A percentile compares a stretch with the other conserved stretches of the same genome.
Conservation (phyloP, 305 asterid genomes). For the Lippia alba region DNA sequence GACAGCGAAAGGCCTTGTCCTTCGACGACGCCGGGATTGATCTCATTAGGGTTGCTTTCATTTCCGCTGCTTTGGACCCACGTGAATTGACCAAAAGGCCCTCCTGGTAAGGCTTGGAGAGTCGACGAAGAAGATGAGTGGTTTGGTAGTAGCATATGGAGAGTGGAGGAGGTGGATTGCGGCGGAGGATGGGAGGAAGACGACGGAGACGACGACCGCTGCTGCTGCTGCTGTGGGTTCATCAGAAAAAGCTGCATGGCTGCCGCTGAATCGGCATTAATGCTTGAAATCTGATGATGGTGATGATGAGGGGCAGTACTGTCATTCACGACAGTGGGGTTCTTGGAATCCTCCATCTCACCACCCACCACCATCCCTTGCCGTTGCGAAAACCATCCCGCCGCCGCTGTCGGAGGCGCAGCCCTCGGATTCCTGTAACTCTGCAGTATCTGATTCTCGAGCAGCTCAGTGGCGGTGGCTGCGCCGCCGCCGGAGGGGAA, state of each 20-base stretch:
- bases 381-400: constrained; percentile 62
- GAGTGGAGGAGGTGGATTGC: constrained; percentile 52
- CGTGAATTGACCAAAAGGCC: constrained; percentile 62
- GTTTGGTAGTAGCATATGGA: constrained; percentile 68
- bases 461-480: constrained; percentile 51
- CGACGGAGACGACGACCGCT: constrained; percentile 68
- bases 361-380: constrained; percentile 54
- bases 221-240: constrained; percentile 81
- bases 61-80: constrained; percentile 59
- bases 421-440: constrained; percentile 54
- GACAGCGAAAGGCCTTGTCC: constrained; percentile 88
- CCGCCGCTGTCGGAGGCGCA: constrained; percentile 34
- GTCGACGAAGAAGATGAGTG: constrained; percentile 49
- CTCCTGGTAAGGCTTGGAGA: constrained; percentile 57
- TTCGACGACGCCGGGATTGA: constrained; percentile 53
- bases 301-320: constrained; percentile 33
- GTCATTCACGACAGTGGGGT: constrained; percentile 34
- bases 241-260: constrained; percentile 97
- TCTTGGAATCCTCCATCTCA: constrained; percentile 47
- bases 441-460: constrained; percentile 62
- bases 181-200: constrained; percentile 48
- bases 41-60: constrained; percentile 54
- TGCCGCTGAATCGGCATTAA: constrained; percentile 71
- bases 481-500: constrained; percentile 58
- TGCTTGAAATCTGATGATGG: constrained; percentile 54